Conservation (phyloP, 108 stramenopile genomes). For the Heterococcus sp. region DNA sequence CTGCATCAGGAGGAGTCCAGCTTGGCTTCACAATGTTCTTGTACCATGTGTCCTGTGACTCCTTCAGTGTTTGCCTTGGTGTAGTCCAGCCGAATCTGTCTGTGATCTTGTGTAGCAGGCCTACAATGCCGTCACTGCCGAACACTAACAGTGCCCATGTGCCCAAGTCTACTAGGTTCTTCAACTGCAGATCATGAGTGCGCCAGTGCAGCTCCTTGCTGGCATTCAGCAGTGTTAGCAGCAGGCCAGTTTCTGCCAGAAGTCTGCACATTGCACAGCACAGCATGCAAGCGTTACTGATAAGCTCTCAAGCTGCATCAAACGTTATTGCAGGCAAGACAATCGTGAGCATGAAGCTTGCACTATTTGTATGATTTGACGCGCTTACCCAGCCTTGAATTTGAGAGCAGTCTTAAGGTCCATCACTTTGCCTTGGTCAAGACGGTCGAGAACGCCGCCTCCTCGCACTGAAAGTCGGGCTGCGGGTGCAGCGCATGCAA, state of each 20-base stretch:
- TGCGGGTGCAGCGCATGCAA: not conserved
- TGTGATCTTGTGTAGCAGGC: not conserved
- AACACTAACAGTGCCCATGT: not conserved
- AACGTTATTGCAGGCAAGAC: too few species aligned
- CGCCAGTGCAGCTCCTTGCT: not conserved
- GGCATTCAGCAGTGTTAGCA: not conserved
- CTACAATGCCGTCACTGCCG: not conserved
- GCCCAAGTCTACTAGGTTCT: not conserved
- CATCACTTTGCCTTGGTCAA: constrained; percentile 1
- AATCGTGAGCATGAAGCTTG: not conserved
- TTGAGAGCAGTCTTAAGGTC: not conserved
- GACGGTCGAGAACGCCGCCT: too few species aligned
- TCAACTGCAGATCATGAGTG: not conserved
- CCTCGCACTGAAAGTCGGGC: too few species aligned
- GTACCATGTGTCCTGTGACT: too few species aligned
- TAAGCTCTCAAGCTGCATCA: too few species aligned
- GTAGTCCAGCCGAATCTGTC: too few species aligned
- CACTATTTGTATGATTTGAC: too few species aligned
- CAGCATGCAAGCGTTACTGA: too few species aligned
- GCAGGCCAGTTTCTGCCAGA: not conserved
- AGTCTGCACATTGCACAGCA: too few species aligned
- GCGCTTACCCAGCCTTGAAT: too few species aligned
- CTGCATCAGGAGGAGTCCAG: not conserved
- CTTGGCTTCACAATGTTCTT: not conserved
- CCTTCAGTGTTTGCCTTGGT: too few species aligned